phyloP scores from a whole-genome alignment of 2,329 filamentous ascomycete species.

The Plenodomus tracheiphilus region DNA sequence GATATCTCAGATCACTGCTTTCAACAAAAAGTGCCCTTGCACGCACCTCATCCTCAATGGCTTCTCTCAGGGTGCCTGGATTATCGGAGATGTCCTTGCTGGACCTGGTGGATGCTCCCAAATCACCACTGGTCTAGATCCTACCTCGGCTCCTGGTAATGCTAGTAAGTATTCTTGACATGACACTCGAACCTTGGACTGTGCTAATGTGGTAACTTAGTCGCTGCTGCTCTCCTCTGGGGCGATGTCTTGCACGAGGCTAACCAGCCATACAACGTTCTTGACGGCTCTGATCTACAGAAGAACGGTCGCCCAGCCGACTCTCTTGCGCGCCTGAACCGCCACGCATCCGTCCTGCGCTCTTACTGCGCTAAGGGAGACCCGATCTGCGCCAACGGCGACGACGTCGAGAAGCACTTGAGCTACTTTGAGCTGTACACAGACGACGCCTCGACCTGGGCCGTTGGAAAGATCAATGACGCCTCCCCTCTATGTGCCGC shows the following conservation, averaged over 20 bases:
- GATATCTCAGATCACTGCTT: constrained; percentile 53
- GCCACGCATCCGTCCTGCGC: constrained; percentile 55
- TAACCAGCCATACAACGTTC: constrained; percentile 28
- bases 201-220: constrained; percentile 23
- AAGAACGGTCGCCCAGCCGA: constrained; percentile 13
- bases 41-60: constrained; percentile 62
- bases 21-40: constrained; percentile 58
- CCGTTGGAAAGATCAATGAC: constrained; percentile 26
- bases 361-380: constrained; percentile 65
- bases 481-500: constrained; percentile 23
- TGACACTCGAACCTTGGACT: constrained; percentile 16
- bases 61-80: constrained; percentile 63
- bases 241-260: constrained; percentile 26
- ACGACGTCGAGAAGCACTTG: constrained; percentile 60
- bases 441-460: constrained; percentile 26
- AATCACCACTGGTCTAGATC: constrained; percentile 21
- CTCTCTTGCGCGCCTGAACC: constrained; percentile 22
- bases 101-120: constrained; percentile 42
- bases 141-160: constrained; percentile 24
- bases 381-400: constrained; percentile 66
- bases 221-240: constrained; percentile 30
- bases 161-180: constrained; percentile 26
- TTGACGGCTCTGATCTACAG: constrained; percentile 20
- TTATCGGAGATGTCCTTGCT: constrained; percentile 62
- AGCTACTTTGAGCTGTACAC: constrained; percentile 53